Evolutionary conservation across 257 asterid genomes (phyloP).

Genomic region (Lavandula angustifolia): DNA sequence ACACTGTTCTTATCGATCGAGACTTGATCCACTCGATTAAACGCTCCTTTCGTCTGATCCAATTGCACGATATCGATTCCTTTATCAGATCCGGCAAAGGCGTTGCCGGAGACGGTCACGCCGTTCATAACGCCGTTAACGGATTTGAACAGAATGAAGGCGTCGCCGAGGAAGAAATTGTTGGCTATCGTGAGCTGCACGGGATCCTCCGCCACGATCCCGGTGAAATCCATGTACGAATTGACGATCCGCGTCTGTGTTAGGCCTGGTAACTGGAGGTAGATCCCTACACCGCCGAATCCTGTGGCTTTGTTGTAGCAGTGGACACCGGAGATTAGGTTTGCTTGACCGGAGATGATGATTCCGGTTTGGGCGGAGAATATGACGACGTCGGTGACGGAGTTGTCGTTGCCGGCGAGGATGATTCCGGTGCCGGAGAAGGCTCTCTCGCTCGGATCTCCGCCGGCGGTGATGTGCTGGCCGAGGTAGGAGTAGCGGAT

Average conservation of each 20-base stretch:
- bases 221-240: constrained; percentile 76
- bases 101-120: constrained; percentile 68
- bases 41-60: constrained; percentile 47
- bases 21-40: constrained; percentile 62
- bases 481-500: constrained; percentile 74
- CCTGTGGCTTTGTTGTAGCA: constrained; percentile 93
- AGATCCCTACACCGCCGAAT: constrained; percentile 85
- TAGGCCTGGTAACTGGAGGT: constrained; percentile 59
- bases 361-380: constrained; percentile 81
- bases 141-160: constrained; percentile 53
- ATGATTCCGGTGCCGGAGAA: constrained; percentile 76
- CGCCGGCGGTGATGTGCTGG: constrained; percentile 83
- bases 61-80: constrained; percentile 63
- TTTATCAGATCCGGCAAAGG: constrained; percentile 65
- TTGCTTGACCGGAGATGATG: constrained; percentile 70
- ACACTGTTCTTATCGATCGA: constrained; percentile 60
- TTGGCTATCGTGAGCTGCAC: constrained; percentile 72
- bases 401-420: constrained; percentile 70
- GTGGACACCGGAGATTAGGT: constrained; percentile 68
- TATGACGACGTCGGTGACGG: constrained; percentile 72
- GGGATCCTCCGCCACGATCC: constrained; percentile 91
- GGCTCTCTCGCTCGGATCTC: constrained; percentile 52
- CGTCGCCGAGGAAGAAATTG: constrained; percentile 84
- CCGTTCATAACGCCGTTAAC: constrained; percentile 66
- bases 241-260: constrained; percentile 76